A percentile compares a stretch with the other conserved stretches of the same genome.
phyloP scores from a whole-genome alignment of 192 early-diverging fungal genomes.

The Phycomyces nitens region DNA sequence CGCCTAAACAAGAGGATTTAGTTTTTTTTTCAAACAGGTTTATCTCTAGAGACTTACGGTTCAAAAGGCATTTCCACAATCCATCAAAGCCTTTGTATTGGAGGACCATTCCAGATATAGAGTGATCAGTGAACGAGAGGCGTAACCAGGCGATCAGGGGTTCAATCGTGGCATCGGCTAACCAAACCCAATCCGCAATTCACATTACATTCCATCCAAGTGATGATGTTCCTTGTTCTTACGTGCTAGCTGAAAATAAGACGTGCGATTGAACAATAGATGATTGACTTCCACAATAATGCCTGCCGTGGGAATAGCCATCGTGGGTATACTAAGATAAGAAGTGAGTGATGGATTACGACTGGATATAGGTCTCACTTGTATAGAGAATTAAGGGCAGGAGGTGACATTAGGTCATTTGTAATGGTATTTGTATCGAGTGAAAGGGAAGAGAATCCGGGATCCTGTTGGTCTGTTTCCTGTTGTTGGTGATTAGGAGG shows the following conservation, averaged over 20 bases:
- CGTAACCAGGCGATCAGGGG: conserved; percentile 35
- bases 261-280: conserved; percentile 24
- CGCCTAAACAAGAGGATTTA: conserved; percentile 11
- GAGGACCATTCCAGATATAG: conserved; percentile 38
- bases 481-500: too few species aligned
- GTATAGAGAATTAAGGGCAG: too few species aligned
- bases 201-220: neutral
- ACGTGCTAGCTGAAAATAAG: conserved; percentile 34
- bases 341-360: neutral
- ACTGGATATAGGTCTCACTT: neutral
- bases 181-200: neutral
- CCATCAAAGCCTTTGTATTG: conserved; percentile 40
- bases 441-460: too few species aligned
- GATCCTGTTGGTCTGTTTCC: too few species aligned
- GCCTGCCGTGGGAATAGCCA: conserved; percentile 9
- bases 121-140: conserved; percentile 30
- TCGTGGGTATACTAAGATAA: neutral
- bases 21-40: too few species aligned
- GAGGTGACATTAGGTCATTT: too few species aligned
- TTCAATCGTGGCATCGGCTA: conserved; percentile 39
- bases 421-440: too few species aligned
- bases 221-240: conserved; percentile 2
- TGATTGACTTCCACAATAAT: conserved; percentile 34
- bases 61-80: conserved; percentile 39
- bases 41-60: conserved; percentile 25